Conservation (phyloP, 192 early-diverging fungal species). For the Coemansia sp. region DNA sequence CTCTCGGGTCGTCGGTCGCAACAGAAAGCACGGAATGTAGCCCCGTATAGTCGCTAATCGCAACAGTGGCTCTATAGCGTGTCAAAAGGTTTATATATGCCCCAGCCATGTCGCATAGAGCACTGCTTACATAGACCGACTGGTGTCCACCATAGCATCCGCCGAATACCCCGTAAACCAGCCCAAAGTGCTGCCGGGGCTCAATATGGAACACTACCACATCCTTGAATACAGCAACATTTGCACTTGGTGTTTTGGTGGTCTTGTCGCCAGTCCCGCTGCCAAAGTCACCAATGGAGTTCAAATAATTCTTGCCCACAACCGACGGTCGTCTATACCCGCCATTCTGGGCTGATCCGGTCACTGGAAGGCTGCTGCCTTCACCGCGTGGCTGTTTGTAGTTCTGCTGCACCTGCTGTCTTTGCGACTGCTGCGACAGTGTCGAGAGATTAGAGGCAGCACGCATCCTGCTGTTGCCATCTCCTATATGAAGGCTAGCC, state of each 20-base stretch:
- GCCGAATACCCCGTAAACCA: constrained; percentile 65
- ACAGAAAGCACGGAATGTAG: constrained; percentile 61
- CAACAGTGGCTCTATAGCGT: constrained; percentile 68
- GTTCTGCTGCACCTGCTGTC: not conserved
- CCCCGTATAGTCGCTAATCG: constrained; percentile 69
- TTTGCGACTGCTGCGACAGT: constrained; percentile 13
- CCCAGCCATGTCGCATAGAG: constrained; percentile 63
- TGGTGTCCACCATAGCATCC: constrained; percentile 74
- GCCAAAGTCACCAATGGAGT: not conserved
- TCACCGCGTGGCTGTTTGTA: not conserved
- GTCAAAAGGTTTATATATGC: constrained; percentile 71
- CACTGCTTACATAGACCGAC: constrained; percentile 65
- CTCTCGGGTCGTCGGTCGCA: constrained; percentile 58
- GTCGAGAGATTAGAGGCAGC: constrained; percentile 31
- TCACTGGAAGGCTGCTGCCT: not conserved
- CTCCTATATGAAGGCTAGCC: constrained; percentile 10
- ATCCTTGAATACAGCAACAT: constrained; percentile 40
- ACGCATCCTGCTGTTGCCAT: constrained; percentile 18
- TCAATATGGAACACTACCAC: constrained; percentile 72
- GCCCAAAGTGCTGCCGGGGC: constrained; percentile 79
- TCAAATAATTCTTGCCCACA: not conserved
- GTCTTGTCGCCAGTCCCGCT: not conserved
- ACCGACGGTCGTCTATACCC: not conserved
- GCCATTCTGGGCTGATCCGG: constrained; percentile 9
- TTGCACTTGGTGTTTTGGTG: constrained; percentile 23